Conservation (phyloP, 768 basidiomycete genomes). For the Tephrocybe sp. region DNA sequence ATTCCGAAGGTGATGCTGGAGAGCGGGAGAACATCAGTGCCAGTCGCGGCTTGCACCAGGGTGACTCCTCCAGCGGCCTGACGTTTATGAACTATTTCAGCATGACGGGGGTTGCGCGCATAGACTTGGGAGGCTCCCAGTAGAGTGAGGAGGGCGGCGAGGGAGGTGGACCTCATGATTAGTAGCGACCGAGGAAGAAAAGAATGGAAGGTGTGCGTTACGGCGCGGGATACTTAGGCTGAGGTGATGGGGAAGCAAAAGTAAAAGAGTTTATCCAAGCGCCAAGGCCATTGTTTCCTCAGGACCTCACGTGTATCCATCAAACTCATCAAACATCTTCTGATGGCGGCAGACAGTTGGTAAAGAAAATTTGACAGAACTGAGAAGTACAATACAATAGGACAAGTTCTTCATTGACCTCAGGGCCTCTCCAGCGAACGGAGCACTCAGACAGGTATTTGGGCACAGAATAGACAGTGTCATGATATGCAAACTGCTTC, state of each 20-base stretch:
- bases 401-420: too few species aligned
- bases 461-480: too few species aligned
- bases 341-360: too few species aligned
- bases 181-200: slow-evolving; percentile 12
- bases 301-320: slow-evolving; percentile 2
- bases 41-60: slow-evolving; percentile 49
- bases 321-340: background rate
- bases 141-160: slow-evolving; percentile 15
- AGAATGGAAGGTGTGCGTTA: slow-evolving; percentile 16
- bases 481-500: too few species aligned
- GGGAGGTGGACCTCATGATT: slow-evolving; percentile 16
- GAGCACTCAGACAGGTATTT: too few species aligned
- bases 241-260: slow-evolving; percentile 8
- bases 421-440: too few species aligned
- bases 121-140: slow-evolving; percentile 23
- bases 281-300: background rate
- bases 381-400: too few species aligned
- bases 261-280: background rate
- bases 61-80: slow-evolving; percentile 31
- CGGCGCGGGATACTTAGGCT: slow-evolving; percentile 8
- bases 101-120: slow-evolving; percentile 20
- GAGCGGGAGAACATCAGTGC: slow-evolving; percentile 56
- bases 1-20: slow-evolving; percentile 62
- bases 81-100: slow-evolving; percentile 35
- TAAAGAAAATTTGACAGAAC: too few species aligned